These are phyloP conservation scores for Fraxinus albicans DNA, from an alignment of 305 asterid genomes.

Conservation along the genomic window DNA sequence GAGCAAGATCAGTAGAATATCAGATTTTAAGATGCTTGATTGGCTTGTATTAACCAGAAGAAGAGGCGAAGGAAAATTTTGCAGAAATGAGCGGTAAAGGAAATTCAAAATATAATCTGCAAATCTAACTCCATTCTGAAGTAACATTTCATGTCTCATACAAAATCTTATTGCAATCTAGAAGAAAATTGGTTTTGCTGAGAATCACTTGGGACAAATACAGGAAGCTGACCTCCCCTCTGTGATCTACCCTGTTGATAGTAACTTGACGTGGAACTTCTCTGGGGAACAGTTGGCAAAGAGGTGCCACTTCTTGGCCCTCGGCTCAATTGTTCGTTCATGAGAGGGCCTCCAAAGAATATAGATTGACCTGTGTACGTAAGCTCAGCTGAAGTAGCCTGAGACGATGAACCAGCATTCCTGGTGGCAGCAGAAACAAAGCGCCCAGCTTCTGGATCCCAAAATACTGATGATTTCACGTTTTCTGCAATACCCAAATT, in stretches of 20 bases:
- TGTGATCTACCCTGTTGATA: conserved; percentile 90
- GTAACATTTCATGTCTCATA: conserved; percentile 3
- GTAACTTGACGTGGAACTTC: conserved; percentile 60
- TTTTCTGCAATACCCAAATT: conserved; percentile 35
- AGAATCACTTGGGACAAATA: conserved; percentile 94
- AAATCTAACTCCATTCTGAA: conserved; percentile 15
- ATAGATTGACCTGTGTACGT: conserved; percentile 87
- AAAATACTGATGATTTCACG: conserved; percentile 67
- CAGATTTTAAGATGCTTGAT: not conserved
- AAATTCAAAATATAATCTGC: not conserved
- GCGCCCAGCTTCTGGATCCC: conserved; percentile 90
- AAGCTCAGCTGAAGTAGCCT: conserved; percentile 63
- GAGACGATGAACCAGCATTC: conserved; percentile 54
- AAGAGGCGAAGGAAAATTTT: not conserved
- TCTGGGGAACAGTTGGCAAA: conserved; percentile 37
- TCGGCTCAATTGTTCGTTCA: conserved; percentile 48
- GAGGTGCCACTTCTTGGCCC: conserved; percentile 38
- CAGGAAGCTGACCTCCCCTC: conserved; percentile 98
- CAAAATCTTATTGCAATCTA: conserved; percentile 33
- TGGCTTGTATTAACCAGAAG: not conserved
- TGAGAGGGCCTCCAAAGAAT: conserved; percentile 84
- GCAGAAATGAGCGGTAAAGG: not conserved
- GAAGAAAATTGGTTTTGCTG: conserved; percentile 71
- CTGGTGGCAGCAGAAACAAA: conserved; percentile 62
- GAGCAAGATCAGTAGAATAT: not conserved